Evolutionary conservation across 73 alveolate genomes (phyloP).

Genomic region (Tetrahymena borealis): DNA sequence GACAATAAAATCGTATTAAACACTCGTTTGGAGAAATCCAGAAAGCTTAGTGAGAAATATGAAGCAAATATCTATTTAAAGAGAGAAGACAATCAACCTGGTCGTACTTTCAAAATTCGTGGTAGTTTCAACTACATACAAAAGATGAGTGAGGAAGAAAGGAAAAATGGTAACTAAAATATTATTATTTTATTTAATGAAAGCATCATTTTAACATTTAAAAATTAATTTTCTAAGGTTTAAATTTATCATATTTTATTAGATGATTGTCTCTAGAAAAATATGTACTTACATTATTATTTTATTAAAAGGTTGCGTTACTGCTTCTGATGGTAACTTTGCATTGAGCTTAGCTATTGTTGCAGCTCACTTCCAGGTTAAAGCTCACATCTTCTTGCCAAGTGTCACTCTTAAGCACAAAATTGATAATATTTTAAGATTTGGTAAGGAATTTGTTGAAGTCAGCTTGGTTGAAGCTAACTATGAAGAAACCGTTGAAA

Average conservation of each 20-base stretch:
- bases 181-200: no score
- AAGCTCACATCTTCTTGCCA: constrained; percentile 18
- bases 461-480: constrained; percentile 21
- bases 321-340: constrained; percentile 30
- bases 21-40: constrained; percentile 10
- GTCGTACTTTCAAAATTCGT: constrained; percentile 23
- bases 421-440: constrained; percentile 9
- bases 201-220: no score
- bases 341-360: constrained; percentile 29
- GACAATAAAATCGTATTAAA: not conserved
- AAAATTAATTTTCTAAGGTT: no score
- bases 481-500: constrained; percentile 8
- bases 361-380: constrained; percentile 7
- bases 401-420: constrained; percentile 12
- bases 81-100: constrained; percentile 14
- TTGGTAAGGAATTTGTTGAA: constrained; percentile 29
- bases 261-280: not conserved
- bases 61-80: constrained; percentile 14
- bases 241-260: no score
- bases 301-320: not conserved
- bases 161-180: not conserved
- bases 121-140: constrained; percentile 4
- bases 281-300: not conserved
- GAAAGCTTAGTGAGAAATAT: constrained; percentile 3
- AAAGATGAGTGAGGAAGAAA: constrained; percentile 8